phyloP scores from a whole-genome alignment of 768 basidiomycete species.

The Russula griseocarnosa region DNA sequence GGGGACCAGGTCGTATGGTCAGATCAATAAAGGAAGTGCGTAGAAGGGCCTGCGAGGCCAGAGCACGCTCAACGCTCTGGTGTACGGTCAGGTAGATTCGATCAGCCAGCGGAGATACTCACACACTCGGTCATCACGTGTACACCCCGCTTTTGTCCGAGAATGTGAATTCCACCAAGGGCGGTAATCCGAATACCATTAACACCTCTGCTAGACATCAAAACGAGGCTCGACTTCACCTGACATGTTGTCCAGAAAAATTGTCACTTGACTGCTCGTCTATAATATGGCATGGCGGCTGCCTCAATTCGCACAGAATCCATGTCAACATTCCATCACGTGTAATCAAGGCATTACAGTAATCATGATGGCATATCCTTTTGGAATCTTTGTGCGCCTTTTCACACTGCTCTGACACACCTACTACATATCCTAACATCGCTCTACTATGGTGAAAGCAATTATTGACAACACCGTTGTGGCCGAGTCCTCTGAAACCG shows the following conservation, averaged over 20 bases:
- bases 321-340: not conserved
- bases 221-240: too few relatives aligned
- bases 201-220: too few relatives aligned
- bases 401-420: not conserved
- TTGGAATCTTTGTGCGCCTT: not conserved
- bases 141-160: not conserved
- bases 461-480: conserved; percentile 48
- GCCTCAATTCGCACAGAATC: too few relatives aligned
- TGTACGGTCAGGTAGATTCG: not conserved
- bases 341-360: not conserved
- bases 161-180: too few relatives aligned
- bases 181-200: too few relatives aligned
- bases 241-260: too few relatives aligned
- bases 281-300: too few relatives aligned
- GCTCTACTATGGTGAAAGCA: conserved; percentile 46
- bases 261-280: too few relatives aligned
- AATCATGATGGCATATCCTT: not conserved
- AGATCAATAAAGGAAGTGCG: not conserved
- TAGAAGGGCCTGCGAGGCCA: conserved; percentile 6
- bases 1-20: conserved; percentile 32
- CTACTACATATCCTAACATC: not conserved
- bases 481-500: conserved; percentile 54
- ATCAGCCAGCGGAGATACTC: not conserved
- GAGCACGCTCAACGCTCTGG: not conserved
- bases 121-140: not conserved